Base-by-base conservation (phyloP, 495 filamentous ascomycete species). In the Tuber brumale region DNA sequence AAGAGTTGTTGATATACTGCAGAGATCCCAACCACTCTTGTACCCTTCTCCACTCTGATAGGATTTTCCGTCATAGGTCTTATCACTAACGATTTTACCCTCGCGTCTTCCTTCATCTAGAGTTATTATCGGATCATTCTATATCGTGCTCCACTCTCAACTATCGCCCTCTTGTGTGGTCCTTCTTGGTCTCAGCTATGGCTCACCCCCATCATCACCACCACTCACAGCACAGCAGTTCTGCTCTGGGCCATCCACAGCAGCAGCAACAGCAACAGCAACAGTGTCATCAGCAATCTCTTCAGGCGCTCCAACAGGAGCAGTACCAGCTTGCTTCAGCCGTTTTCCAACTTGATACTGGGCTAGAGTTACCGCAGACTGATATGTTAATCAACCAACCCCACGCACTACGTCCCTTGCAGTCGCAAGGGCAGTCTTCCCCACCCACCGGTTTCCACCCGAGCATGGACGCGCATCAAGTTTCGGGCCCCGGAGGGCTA, bases 341-440 rank as follows among this genome's bases (percentile, higher is more conserved):
- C 3, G 57, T 18, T 66, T 66, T 66, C 27, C 57, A 31, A 66
- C 18, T 66, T 66, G 57, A 35, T 66, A 27, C 57, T 27, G 3
- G 57, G 18, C 57, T 35, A 35, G 57, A 66, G 57, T 66, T 66
- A 66, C 57, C 57, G 9, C 57, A 66, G 57, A 35, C 57, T 66
- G 57, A 66, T 3, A 66, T 66, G 27, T 35, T 35, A 27, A 66
- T 27, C 57, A 27, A 66, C 57, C 57, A 66, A 66, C 57, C 57
- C 57, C 57, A 66, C 4, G 31, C 57, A 66, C 27, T 31, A 66
- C 77, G 78, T 72, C 78, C 78, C 42, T 73, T 80, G 31, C 78
- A 80, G 77, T 76, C 77, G 42, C 70, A 76, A 76, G 70, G 73
- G 73, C 72, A 77, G 21, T 79, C 78, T 23, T 70, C 78, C 45